phyloP scores from a whole-genome alignment of 768 basidiomycete genomes.

The Phanerochaete sordida region DNA sequence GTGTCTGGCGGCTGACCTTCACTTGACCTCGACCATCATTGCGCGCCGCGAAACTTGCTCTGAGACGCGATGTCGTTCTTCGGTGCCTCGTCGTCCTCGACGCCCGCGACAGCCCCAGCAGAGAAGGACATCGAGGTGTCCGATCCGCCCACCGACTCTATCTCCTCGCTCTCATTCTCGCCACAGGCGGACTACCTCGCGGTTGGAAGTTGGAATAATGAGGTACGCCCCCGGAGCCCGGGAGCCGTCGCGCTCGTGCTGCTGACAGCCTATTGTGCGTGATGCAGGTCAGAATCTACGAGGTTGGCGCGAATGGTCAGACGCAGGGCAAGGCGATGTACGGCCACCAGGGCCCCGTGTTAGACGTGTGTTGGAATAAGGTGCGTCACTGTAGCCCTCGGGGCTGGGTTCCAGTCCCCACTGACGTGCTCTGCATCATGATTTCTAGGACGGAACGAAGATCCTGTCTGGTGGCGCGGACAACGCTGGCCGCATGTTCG shows the following conservation, averaged over 20 bases:
- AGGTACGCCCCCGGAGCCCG: slow-evolving; percentile 46
- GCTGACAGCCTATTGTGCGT: slow-evolving; percentile 11
- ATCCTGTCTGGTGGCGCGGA: slow-evolving; percentile 91
- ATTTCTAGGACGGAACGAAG: slow-evolving; percentile 88
- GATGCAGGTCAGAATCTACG: slow-evolving; percentile 94
- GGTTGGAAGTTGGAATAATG: slow-evolving; percentile 90
- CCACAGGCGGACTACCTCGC: slow-evolving; percentile 86
- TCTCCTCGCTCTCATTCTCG: slow-evolving; percentile 83
- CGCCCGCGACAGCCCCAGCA: slow-evolving; percentile 31
- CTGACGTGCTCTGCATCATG: slow-evolving; percentile 34
- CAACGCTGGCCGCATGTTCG: slow-evolving; percentile 92
- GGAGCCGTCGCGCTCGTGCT: slow-evolving; percentile 50
- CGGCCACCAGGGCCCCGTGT: slow-evolving; percentile 83
- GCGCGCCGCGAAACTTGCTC: background rate
- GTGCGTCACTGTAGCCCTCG: slow-evolving; percentile 52
- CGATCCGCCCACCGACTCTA: slow-evolving; percentile 83
- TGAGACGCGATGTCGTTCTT: slow-evolving; percentile 41
- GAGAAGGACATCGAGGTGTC: slow-evolving; percentile 81
- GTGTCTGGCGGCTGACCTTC: background rate
- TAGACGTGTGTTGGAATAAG: slow-evolving; percentile 89
- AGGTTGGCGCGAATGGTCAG: slow-evolving; percentile 76
- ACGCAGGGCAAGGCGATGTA: slow-evolving; percentile 90
- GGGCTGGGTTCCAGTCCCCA: slow-evolving; percentile 83
- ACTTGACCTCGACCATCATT: background rate
- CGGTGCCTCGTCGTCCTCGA: slow-evolving; percentile 26